A percentile compares a stretch with the other conserved stretches of the same genome.
Evolutionary conservation across 2,329 filamentous ascomycete genomes (phyloP).

Genomic region (Ophiostoma perfectum): DNA sequence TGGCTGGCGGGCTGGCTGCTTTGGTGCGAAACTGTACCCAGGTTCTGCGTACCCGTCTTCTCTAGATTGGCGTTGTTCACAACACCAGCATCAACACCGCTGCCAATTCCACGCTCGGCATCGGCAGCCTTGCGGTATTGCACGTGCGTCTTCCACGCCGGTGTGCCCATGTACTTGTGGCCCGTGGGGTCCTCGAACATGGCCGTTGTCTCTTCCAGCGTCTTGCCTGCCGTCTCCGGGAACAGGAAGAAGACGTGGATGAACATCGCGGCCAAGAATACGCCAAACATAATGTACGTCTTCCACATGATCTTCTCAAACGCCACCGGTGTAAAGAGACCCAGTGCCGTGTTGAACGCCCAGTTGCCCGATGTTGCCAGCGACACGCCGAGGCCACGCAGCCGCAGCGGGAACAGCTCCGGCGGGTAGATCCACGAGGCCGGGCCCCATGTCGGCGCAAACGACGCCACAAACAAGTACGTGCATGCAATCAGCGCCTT

Average conservation of each 20-base stretch:
- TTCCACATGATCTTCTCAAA: slow-evolving; percentile 21
- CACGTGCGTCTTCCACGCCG: slow-evolving; percentile 42
- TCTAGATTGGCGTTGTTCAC: background rate
- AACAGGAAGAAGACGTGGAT: slow-evolving; percentile 20
- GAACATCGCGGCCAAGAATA: slow-evolving; percentile 7
- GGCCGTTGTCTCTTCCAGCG: slow-evolving; percentile 33
- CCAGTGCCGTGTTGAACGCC: slow-evolving; percentile 30
- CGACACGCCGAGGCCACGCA: slow-evolving; percentile 36
- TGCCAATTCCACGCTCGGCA: slow-evolving; percentile 32
- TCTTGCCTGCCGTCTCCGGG: slow-evolving; percentile 31
- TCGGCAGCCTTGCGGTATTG: slow-evolving; percentile 32
- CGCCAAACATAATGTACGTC: slow-evolving; percentile 19
- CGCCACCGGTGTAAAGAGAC: slow-evolving; percentile 1
- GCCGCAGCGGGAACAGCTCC: slow-evolving; percentile 44
- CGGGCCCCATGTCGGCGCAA: slow-evolving; percentile 42
- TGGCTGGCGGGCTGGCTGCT: background rate
- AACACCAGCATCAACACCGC: background rate
- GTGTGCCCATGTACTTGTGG: slow-evolving; percentile 37
- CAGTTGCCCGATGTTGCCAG: slow-evolving; percentile 36
- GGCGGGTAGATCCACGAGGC: slow-evolving; percentile 44
- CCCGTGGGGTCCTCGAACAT: slow-evolving; percentile 38
- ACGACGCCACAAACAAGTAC: slow-evolving; percentile 56
- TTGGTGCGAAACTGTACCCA: background rate
- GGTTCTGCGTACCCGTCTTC: background rate
- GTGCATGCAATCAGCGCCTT: slow-evolving; percentile 60